A percentile compares a stretch with the other conserved stretches of the same genome.
Evolutionary conservation across 2,329 filamentous ascomycete genomes (phyloP).

Genomic region (Penicillium sp.): DNA sequence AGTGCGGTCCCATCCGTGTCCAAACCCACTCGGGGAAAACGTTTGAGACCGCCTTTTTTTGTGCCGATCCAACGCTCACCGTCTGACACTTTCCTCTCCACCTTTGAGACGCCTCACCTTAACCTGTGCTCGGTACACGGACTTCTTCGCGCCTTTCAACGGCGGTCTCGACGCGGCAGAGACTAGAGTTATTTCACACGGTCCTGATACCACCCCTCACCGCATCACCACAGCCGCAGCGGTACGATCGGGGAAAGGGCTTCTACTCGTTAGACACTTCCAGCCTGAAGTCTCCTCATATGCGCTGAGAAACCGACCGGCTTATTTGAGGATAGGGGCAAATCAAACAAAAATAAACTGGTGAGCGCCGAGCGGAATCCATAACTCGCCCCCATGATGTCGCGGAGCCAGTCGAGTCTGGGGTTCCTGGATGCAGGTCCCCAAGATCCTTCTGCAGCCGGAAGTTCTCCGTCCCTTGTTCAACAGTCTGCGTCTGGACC

Average conservation of each 20-base stretch:
- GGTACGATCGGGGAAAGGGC: conserved; percentile 3
- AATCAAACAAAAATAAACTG: background rate
- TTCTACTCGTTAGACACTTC: conserved; percentile 7
- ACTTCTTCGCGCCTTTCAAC: background rate
- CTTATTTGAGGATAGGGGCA: background rate
- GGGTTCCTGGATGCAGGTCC: conserved; percentile 33
- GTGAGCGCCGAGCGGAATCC: conserved; percentile 5
- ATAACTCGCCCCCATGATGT: conserved; percentile 30
- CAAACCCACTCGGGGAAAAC: conserved; percentile 12
- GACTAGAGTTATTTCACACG: conserved; percentile 2
- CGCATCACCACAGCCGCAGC: conserved; percentile 10
- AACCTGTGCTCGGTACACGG: background rate
- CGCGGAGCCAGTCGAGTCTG: conserved; percentile 41
- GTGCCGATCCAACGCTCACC: conserved; percentile 20
- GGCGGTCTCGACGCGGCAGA: conserved; percentile 7
- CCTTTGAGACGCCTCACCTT: background rate
- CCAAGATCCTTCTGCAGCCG: conserved; percentile 32
- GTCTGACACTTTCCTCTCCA: conserved; percentile 13
- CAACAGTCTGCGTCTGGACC: conserved; percentile 42
- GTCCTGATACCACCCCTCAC: conserved; percentile 1
- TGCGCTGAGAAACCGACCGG: background rate
- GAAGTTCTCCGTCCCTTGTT: conserved; percentile 28
- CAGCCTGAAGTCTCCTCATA: background rate
- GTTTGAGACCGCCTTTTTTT: conserved; percentile 23
- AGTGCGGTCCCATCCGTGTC: conserved; percentile 7